Evolutionary conservation across 2,329 filamentous ascomycete species (phyloP).

Genomic region (Colletotrichum caudatum): DNA sequence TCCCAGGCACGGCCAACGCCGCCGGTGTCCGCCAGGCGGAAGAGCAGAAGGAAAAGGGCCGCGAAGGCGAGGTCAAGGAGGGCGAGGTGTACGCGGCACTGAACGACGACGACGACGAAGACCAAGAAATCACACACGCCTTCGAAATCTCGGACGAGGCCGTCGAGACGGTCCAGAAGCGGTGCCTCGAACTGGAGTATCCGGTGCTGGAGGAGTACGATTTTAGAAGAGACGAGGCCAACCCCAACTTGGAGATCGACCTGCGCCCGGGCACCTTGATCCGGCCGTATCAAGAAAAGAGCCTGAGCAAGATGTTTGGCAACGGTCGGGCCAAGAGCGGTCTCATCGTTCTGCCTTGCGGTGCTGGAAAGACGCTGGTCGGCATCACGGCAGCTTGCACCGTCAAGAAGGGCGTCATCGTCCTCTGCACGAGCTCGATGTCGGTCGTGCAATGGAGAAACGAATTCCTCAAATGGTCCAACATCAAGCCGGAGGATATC

Average conservation of each 20-base stretch:
- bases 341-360: conserved; percentile 96
- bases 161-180: conserved; percentile 89
- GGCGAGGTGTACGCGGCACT: conserved; percentile 78
- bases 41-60: conserved; percentile 57
- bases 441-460: conserved; percentile 96
- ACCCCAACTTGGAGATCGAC: conserved; percentile 94
- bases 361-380: conserved; percentile 95
- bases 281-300: conserved; percentile 96
- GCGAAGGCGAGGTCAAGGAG: conserved; percentile 66
- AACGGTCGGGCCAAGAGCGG: conserved; percentile 97
- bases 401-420: conserved; percentile 95
- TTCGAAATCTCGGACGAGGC: conserved; percentile 89
- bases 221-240: conserved; percentile 90
- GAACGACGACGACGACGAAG: conserved; percentile 89
- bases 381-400: conserved; percentile 99
- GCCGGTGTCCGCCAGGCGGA: conserved; percentile 84
- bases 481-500: conserved; percentile 91
- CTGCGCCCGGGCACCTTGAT: conserved; percentile 90
- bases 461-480: conserved; percentile 98
- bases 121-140: conserved; percentile 87
- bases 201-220: conserved; percentile 97
- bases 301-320: conserved; percentile 98
- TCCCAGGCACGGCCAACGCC: conserved; percentile 93
- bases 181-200: conserved; percentile 86
- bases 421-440: conserved; percentile 97